Evolutionary conservation across 768 basidiomycete genomes (phyloP).

Genomic region (Boletus sp.): DNA sequence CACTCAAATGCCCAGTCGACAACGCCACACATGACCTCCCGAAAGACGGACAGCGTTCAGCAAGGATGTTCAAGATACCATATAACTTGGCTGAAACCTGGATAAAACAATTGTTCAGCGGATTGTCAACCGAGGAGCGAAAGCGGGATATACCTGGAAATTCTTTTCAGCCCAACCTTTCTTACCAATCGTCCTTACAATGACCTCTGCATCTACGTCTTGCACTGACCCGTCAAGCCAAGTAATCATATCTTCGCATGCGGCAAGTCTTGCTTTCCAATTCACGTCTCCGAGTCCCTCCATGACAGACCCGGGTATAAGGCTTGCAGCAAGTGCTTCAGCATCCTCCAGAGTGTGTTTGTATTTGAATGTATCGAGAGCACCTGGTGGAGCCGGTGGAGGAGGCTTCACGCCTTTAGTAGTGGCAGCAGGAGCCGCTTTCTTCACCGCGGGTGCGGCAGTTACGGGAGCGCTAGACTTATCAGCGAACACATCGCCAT

Average conservation of each 20-base stretch:
- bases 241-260: constrained; percentile 75
- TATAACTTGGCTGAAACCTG: constrained; percentile 93
- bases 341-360: constrained; percentile 92
- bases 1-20: constrained; percentile 75
- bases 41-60: constrained; percentile 78
- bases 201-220: constrained; percentile 78
- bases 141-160: constrained; percentile 66
- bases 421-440: constrained; percentile 38
- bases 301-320: constrained; percentile 68
- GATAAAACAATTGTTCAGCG: constrained; percentile 7
- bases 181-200: constrained; percentile 84
- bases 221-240: constrained; percentile 76
- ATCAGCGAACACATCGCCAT: constrained; percentile 24
- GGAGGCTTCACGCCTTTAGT: constrained; percentile 47
- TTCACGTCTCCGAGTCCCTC: constrained; percentile 79
- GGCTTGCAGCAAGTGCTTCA: constrained; percentile 67
- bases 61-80: constrained; percentile 66
- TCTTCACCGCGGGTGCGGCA: constrained; percentile 38
- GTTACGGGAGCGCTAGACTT: constrained; percentile 29
- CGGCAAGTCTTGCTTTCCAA: constrained; percentile 90
- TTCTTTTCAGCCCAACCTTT: constrained; percentile 99
- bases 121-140: background rate
- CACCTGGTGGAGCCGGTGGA: constrained; percentile 46
- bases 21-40: constrained; percentile 82
- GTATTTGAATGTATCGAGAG: constrained; percentile 85